A percentile compares a stretch with the other conserved stretches of the same genome.
phyloP scores from a whole-genome alignment of 2,329 filamentous ascomycete genomes.

The Zelopaecilomyces penicillatus region DNA sequence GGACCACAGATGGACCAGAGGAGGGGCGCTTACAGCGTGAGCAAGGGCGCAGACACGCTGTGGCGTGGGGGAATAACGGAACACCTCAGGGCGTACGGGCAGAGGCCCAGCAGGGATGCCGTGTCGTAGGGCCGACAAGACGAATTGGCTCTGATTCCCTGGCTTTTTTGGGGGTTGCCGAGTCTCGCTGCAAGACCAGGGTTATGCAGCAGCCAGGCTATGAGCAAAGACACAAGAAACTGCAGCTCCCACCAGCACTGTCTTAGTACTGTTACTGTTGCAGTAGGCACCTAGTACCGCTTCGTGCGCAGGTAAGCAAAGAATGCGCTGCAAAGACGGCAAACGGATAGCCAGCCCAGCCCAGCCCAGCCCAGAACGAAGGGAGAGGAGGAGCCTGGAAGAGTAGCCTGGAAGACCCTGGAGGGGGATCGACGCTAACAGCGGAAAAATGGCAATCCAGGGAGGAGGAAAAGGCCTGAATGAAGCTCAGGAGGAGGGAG shows the following conservation, averaged over 20 bases:
- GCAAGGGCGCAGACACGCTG: background rate
- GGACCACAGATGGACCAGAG: background rate
- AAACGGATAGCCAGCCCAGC: no score
- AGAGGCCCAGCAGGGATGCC: constrained; percentile 9
- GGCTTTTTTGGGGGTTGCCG: background rate
- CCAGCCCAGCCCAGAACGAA: no score
- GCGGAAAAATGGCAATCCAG: background rate
- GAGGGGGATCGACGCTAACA: no score
- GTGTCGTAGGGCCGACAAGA: constrained; percentile 19
- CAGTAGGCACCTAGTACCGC: no score
- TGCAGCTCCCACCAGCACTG: no score
- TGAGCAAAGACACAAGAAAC: no score
- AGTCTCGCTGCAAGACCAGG: background rate
- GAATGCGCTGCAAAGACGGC: no score
- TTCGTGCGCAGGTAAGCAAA: no score
- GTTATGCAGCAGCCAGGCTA: background rate
- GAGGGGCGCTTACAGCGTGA: constrained; percentile 7
- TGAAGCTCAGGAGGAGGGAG: constrained; percentile 10
- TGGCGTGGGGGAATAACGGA: background rate
- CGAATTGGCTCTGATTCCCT: constrained; percentile 10
- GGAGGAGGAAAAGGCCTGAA: constrained; percentile 7
- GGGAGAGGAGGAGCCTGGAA: no score
- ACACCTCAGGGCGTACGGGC: constrained; percentile 7
- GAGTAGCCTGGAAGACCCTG: no score
- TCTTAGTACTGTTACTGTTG: no score